phyloP scores from a whole-genome alignment of 2,329 filamentous ascomycete species.

The Blastomyces emzantsi region DNA sequence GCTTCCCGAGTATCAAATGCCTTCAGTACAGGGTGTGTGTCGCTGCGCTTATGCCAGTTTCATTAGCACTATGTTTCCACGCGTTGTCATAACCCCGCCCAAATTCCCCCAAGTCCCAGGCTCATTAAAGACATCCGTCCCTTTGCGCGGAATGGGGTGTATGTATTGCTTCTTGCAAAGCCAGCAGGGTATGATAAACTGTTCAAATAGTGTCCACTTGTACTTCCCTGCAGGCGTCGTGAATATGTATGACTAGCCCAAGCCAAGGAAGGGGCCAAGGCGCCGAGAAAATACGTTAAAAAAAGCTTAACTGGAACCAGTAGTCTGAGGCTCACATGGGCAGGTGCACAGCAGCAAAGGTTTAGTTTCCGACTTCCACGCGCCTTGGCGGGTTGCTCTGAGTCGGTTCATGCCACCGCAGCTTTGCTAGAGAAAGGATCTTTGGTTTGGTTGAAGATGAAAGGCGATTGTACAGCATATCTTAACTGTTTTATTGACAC shows the following conservation, averaged over 20 bases:
- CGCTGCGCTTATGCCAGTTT: neutral
- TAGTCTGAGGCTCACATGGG: neutral
- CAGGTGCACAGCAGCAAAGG: neutral
- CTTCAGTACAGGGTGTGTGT: neutral
- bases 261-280: neutral
- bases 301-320: conserved; percentile 2
- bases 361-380: neutral
- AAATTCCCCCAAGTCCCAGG: neutral
- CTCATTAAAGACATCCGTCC: neutral
- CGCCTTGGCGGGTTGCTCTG: neutral
- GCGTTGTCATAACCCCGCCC: neutral
- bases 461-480: neutral
- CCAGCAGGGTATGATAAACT: too few species aligned
- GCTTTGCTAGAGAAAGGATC: neutral
- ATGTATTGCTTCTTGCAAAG: too few species aligned
- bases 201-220: too few species aligned
- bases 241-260: too few species aligned
- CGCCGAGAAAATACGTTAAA: neutral
- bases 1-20: neutral
- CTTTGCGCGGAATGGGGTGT: neutral
- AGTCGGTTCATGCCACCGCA: neutral
- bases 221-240: too few species aligned
- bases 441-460: neutral
- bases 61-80: neutral
- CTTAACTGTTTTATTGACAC: too few species aligned